These are phyloP conservation scores for Dovyalis caffra DNA, from an alignment of 345 rosid species.

Conservation along the genomic window DNA sequence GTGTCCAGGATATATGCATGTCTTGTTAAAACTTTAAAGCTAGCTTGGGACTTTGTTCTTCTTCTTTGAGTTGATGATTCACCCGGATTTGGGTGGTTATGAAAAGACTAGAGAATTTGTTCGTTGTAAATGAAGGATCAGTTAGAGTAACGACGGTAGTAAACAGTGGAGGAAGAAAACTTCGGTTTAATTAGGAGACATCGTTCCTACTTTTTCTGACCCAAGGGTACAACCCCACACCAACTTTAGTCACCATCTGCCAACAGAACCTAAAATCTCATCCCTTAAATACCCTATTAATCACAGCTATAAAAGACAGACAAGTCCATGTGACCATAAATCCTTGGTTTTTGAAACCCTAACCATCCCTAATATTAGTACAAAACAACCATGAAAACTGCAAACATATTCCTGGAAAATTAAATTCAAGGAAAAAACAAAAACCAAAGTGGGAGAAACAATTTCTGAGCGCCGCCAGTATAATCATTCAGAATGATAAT, in stretches of 20 bases:
- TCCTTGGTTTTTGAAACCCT: slow-evolving; percentile 47
- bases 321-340: slow-evolving; percentile 53
- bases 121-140: background rate
- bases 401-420: slow-evolving; percentile 7
- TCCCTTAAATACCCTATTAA: slow-evolving; percentile 8
- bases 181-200: slow-evolving; percentile 1
- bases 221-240: slow-evolving; percentile 13
- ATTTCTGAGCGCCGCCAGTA: slow-evolving; percentile 62
- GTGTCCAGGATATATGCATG: background rate
- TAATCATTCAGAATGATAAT: slow-evolving; percentile 52
- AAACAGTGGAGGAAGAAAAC: too few relatives aligned
- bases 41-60: too few relatives aligned
- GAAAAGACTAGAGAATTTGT: background rate
- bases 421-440: slow-evolving; percentile 11
- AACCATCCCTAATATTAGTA: background rate
- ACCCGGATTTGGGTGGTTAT: background rate
- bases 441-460: slow-evolving; percentile 50
- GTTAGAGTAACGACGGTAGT: slow-evolving; percentile 1
- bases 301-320: slow-evolving; percentile 21
- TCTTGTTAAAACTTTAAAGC: too few relatives aligned
- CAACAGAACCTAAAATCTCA: slow-evolving; percentile 18
- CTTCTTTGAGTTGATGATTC: background rate
- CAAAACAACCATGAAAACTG: background rate
- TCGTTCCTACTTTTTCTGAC: slow-evolving; percentile 18
- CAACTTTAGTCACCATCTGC: slow-evolving; percentile 28